phyloP scores from a whole-genome alignment of 495 filamentous ascomycete genomes.

The Xanthoparmelia taractica region DNA sequence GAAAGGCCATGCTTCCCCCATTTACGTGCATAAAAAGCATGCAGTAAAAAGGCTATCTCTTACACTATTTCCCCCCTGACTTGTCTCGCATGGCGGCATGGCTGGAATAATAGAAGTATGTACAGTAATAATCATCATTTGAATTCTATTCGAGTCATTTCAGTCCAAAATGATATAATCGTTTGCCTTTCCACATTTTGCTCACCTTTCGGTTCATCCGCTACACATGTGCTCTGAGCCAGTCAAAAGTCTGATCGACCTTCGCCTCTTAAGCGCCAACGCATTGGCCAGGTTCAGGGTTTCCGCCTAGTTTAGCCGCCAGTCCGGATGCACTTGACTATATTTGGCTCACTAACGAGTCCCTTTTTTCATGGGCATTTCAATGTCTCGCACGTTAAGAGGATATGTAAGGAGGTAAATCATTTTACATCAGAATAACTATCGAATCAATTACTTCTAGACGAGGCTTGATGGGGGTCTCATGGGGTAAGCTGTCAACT shows the following conservation, averaged over 20 bases:
- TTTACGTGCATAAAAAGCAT: constrained; percentile 2
- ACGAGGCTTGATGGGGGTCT: background rate
- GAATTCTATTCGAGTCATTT: too few relatives aligned
- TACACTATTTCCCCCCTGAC: background rate
- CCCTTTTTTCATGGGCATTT: background rate
- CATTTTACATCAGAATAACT: background rate
- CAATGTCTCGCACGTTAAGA: background rate
- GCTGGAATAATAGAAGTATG: too few relatives aligned
- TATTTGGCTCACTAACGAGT: background rate
- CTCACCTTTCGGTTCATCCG: constrained; percentile 11
- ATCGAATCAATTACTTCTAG: background rate
- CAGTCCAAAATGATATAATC: too few relatives aligned
- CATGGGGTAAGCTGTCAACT: background rate
- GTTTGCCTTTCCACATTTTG: too few relatives aligned
- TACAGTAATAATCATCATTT: too few relatives aligned
- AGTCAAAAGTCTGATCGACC: constrained; percentile 1
- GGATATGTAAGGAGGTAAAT: background rate
- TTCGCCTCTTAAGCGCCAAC: constrained; percentile 20
- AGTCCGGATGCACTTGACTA: constrained; percentile 2
- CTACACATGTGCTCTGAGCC: background rate
- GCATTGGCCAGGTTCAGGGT: constrained; percentile 11
- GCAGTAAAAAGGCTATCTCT: constrained; percentile 1
- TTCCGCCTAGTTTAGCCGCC: constrained; percentile 11
- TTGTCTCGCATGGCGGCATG: background rate
- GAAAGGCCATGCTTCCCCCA: background rate